Evolutionary conservation across 1,284 basidiomycete species (phyloP), one percentile per base, ranked within the genome.

Genomic region (Malassezia pachydermatis): DNA sequence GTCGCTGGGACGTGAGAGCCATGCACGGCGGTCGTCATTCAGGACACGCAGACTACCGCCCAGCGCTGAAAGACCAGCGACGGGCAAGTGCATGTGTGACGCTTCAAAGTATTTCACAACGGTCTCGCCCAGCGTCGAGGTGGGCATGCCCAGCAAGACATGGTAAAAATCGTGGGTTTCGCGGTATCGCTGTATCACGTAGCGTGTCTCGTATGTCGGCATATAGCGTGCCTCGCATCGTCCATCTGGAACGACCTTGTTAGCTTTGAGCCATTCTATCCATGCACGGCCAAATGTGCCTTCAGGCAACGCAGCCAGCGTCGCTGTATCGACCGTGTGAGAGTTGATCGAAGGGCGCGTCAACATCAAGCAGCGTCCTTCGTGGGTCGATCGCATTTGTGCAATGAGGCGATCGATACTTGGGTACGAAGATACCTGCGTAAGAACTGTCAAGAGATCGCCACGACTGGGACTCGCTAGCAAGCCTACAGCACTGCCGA

Each of bases 101-200:
- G 89, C 84, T 73, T 98, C 92, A 68, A 98, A 89, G 60, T 82
- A 85, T 73, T 99, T 98, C 72, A 98, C 81, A 1, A 89, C 85
- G n/a, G 96, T 79, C 73, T 98, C 94, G 47, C 85, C 88, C 45
- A 86, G 81, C 61, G 92, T 83, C 51, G 83, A 84, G 43, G 95
- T 88, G 0, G 88, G 89, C 22, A 95, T 79, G 51, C 81, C 81
- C 72, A 83, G 81, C 47, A 96, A 79, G 53, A 86, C 83, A 67
- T 96, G 92, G 72, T 94, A 94, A 64, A 94, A 84, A 74, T 96
- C 68, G 74, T 96, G 92, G 59, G 86, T 92, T 75, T 99, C 90
- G 30, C 94, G 84, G 72, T 98, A 98, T 35, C 94, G 83, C 62
- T 94, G 88, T 83, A 99, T 89, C 48, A 96, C 87, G 72, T 95